Evolutionary conservation across 176 grass and related monocot genomes (phyloP).

Genomic region (Rhynchospora breviuscula): DNA sequence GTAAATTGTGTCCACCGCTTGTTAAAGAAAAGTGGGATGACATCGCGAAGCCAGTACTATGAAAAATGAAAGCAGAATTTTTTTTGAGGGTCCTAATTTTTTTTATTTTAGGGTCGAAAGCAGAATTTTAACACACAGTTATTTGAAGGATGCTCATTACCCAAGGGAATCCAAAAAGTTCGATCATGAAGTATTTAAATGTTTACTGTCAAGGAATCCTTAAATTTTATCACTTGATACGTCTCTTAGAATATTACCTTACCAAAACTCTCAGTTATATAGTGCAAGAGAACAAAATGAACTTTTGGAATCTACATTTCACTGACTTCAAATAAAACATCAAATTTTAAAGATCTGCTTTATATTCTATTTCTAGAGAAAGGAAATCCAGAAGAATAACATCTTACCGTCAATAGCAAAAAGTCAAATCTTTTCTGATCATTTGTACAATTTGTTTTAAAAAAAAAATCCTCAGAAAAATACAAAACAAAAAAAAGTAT

Average conservation of each 20-base stretch:
- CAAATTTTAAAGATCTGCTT: not conserved
- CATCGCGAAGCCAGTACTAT: not conserved
- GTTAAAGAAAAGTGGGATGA: not conserved
- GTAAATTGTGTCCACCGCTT: not conserved
- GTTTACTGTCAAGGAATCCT: not conserved
- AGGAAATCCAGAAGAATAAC: not conserved
- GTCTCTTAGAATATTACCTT: not conserved
- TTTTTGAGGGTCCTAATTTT: too few relatives aligned
- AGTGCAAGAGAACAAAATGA: slow-evolving; percentile 14
- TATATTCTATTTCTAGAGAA: slow-evolving; percentile 4
- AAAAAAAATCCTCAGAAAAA: not conserved
- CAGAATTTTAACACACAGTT: not conserved
- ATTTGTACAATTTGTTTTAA: not conserved
- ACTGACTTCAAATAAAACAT: slow-evolving; percentile 1
- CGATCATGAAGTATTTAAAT: not conserved
- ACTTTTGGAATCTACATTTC: not conserved
- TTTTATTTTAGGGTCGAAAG: too few relatives aligned
- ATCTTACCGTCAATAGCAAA: not conserved
- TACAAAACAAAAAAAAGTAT: not conserved
- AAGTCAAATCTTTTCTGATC: slow-evolving; percentile 5
- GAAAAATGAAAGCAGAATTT: not conserved
- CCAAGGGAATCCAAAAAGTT: not conserved
- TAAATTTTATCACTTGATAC: not conserved
- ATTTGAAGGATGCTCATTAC: not conserved
- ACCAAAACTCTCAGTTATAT: not conserved